Base-by-base conservation (phyloP, 441 rosid species). In the Corymbia calophylla region DNA sequence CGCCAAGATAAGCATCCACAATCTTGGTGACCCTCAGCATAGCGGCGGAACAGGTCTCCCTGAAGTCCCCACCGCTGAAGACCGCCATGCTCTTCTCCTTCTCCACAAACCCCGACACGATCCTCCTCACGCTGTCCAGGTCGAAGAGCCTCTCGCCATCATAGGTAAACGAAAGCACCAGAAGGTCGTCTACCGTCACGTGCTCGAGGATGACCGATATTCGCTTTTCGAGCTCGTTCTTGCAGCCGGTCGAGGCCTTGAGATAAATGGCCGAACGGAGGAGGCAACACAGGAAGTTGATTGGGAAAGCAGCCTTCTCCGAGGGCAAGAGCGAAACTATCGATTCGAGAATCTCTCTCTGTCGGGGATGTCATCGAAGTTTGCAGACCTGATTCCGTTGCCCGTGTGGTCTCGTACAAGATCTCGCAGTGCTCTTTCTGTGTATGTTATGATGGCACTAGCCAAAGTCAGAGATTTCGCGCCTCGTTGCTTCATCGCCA, bases 321-420 rank as follows among this genome's bases (percentile, higher is more conserved):
- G 96, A 84, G 55, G 99, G 99, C 88, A 97, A 86, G 8, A 96
- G 94, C 8, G 96, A 56, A 80, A 97, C 95, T 23, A 97, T 94
- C 5, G 98, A 93, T 87, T 96, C 94, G 5, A 97, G 93, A 80
- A 97, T 94, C 80, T 94, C 92, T 62, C 96, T 94, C 88, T 97
- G 96, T 13, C 88, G 93, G 84, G 88, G 49, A 93, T 14, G 44
- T 94, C 93, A 5, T 54, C 92, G 2, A 90, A 49, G 70, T 89
- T 93, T 4, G 93, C 62, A 5, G 92, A 94, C 88, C 92, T 95
- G 86, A 88, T 73, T 87, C 96, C 93, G 64, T 91, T 91, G n/a
- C 98, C 97, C 27, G 98, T 90, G 88, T 96, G 99, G 88, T 97
- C 98, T 87, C 99, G 95, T 5, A 96, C 97, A 2, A 97, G 95